Conservation (phyloP, 2,329 filamentous ascomycete genomes). For the Ophiosphaerella korrae region DNA sequence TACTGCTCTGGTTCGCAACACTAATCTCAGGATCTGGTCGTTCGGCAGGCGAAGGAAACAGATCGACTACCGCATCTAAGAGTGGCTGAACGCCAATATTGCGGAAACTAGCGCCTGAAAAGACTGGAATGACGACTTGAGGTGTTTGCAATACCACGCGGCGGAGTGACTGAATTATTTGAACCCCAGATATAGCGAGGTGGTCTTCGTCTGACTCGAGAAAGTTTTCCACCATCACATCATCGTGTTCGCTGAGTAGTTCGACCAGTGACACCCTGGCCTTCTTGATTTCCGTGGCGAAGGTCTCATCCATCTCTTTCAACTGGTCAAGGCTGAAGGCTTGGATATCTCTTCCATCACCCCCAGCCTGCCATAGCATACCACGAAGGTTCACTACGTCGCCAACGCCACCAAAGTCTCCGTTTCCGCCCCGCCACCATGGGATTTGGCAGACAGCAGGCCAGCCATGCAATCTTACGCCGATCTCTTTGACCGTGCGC, state of each 20-base stretch:
- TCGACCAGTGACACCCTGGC: conserved; percentile 82
- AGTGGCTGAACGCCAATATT: conserved; percentile 94
- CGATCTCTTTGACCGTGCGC: conserved; percentile 84
- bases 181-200: conserved; percentile 65
- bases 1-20: conserved; percentile 63
- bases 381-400: conserved; percentile 79
- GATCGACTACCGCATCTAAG: conserved; percentile 84
- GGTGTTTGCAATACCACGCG: conserved; percentile 70
- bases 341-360: conserved; percentile 67
- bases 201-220: conserved; percentile 77
- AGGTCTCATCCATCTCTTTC: conserved; percentile 52
- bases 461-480: conserved; percentile 77
- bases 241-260: conserved; percentile 85
- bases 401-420: conserved; percentile 79
- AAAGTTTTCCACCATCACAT: conserved; percentile 82
- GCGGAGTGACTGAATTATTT: conserved; percentile 76
- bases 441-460: conserved; percentile 93
- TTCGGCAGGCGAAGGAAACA: conserved; percentile 82
- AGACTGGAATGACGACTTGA: conserved; percentile 80
- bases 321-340: conserved; percentile 62
- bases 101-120: conserved; percentile 88
- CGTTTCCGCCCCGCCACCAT: conserved; percentile 79
- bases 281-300: conserved; percentile 71
- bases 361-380: conserved; percentile 72
- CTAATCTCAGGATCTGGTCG: conserved; percentile 79